These are phyloP conservation scores for Neoscytalidium dimidiatum DNA, from an alignment of 2,329 filamentous ascomycete species.

Conservation along the genomic window DNA sequence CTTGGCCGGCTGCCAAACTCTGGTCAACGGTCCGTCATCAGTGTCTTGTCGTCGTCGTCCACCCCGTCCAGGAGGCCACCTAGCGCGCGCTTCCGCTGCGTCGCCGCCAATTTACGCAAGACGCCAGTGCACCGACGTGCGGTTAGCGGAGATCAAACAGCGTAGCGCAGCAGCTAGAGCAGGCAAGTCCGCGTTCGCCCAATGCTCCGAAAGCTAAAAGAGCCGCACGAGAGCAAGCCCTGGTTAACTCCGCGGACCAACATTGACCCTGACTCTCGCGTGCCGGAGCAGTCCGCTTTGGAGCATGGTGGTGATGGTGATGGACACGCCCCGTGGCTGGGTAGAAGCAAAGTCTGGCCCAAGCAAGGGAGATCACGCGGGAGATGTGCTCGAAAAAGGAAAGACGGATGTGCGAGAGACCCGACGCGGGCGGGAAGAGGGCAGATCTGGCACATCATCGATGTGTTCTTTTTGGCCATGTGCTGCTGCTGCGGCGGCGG, in stretches of 20 bases:
- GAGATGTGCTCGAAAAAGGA: slow-evolving; percentile 5
- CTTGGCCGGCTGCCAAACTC: background rate
- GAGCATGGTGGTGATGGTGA: slow-evolving; percentile 8
- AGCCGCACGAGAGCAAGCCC: slow-evolving; percentile 5
- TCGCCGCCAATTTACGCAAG: background rate
- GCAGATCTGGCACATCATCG: slow-evolving; percentile 12
- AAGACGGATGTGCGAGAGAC: background rate
- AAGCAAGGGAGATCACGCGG: slow-evolving; percentile 7
- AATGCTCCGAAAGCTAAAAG: background rate
- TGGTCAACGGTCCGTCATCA: background rate
- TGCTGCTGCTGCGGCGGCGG: too few relatives aligned
- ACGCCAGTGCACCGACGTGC: slow-evolving; percentile 15
- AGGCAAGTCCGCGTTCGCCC: background rate
- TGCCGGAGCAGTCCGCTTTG: background rate
- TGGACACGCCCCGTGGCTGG: slow-evolving; percentile 15
- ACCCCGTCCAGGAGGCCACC: background rate
- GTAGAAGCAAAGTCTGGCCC: background rate
- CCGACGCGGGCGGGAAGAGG: background rate
- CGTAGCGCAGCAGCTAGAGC: slow-evolving; percentile 13
- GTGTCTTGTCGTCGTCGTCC: background rate
- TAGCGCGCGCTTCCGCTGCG: slow-evolving; percentile 13
- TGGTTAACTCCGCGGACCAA: background rate
- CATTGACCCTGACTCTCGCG: background rate
- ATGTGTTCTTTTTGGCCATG: background rate
- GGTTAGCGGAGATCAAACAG: slow-evolving; percentile 16